phyloP scores from a whole-genome alignment of 345 rosid genomes.

The Ricinus communis region DNA sequence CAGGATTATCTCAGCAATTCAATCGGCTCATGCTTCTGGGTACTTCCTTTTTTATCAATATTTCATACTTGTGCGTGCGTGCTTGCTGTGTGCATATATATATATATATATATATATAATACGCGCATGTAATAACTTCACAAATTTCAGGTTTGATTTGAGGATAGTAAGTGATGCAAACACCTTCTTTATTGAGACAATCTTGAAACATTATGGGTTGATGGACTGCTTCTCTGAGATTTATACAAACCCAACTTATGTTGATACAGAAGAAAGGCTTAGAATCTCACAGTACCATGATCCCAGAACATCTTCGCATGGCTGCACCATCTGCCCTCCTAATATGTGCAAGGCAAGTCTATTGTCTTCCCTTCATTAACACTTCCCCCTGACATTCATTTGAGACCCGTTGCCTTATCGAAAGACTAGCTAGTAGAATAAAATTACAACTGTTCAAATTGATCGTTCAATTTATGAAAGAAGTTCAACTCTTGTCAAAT shows the following conservation, averaged over 20 bases:
- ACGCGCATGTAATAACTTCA: too few species aligned
- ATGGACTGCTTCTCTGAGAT: conserved; percentile 31
- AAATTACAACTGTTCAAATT: too few species aligned
- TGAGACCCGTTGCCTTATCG: too few species aligned
- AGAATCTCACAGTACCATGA: conserved; percentile 28
- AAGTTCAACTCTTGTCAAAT: too few species aligned
- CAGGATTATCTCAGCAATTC: conserved; percentile 20
- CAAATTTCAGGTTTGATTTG: conserved; percentile 21
- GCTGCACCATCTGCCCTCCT: conserved; percentile 31
- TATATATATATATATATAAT: too few species aligned
- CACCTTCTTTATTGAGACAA: conserved; percentile 31
- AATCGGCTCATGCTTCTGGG: conserved; percentile 31
- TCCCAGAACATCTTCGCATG: conserved; percentile 16
- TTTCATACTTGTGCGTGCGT: too few species aligned
- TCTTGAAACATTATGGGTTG: conserved; percentile 25
- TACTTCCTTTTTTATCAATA: too few species aligned
- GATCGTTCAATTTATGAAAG: too few species aligned
- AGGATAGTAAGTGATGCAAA: conserved; percentile 36
- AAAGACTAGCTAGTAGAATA: too few species aligned
- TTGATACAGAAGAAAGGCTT: conserved; percentile 25
- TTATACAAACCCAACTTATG: conserved; percentile 22
- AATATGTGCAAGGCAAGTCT: conserved; percentile 40
- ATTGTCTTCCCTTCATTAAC: too few species aligned
- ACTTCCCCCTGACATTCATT: too few species aligned
- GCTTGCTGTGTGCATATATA: too few species aligned